These are phyloP conservation scores for Pyrenophora teres DNA, from an alignment of 2,329 filamentous ascomycete species.

Conservation along the genomic window DNA sequence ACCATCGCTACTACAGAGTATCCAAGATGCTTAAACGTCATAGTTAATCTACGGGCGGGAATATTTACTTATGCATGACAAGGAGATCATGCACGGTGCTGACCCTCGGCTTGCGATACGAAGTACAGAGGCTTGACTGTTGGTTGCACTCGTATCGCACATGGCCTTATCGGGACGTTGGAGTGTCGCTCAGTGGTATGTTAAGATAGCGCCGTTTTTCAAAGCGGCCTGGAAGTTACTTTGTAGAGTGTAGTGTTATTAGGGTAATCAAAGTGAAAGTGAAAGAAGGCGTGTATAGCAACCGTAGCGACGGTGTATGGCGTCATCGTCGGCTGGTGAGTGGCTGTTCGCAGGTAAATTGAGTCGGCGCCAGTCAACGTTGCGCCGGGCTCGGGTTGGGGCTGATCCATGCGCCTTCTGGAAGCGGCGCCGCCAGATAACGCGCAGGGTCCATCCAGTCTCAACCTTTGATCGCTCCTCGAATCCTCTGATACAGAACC, in stretches of 20 bases:
- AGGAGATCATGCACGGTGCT: too few relatives aligned
- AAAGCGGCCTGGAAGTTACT: too few relatives aligned
- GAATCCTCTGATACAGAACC: conserved; percentile 4
- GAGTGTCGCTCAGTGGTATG: background rate
- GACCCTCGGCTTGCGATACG: background rate
- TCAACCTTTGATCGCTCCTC: conserved; percentile 10
- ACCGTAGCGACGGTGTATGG: background rate
- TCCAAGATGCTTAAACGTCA: background rate
- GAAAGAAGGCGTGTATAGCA: too few relatives aligned
- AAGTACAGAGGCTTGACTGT: background rate
- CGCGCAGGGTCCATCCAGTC: conserved; percentile 17
- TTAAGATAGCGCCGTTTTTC: too few relatives aligned
- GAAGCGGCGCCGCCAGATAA: conserved; percentile 15
- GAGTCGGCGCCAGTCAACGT: conserved; percentile 6
- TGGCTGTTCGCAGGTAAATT: conserved; percentile 11
- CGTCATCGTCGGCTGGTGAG: conserved; percentile 1
- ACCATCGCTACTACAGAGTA: background rate
- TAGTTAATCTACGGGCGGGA: background rate
- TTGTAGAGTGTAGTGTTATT: too few relatives aligned
- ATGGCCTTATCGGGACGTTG: background rate
- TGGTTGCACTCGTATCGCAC: background rate
- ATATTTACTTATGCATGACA: conserved; percentile 1
- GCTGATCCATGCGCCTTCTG: conserved; percentile 17
- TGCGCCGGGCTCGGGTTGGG: conserved; percentile 13
- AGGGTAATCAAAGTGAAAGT: too few relatives aligned